phyloP scores from a whole-genome alignment of 2,329 filamentous ascomycete species.

The Fusarium siculi region DNA sequence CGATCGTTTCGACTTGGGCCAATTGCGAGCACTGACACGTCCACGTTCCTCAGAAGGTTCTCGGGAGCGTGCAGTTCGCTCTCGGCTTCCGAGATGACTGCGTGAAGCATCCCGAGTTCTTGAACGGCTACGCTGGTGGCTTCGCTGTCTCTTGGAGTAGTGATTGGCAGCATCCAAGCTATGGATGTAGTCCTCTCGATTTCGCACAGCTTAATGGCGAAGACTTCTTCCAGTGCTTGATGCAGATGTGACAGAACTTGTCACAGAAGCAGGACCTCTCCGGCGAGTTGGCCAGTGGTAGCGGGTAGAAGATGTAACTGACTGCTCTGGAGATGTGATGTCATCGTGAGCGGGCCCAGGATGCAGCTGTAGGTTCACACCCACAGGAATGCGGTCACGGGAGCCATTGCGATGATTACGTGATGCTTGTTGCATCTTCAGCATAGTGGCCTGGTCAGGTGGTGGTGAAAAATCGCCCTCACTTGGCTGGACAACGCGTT shows the following conservation, averaged over 20 bases:
- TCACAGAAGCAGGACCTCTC: conserved; percentile 64
- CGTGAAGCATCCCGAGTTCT: no score
- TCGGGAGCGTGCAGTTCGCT: no score
- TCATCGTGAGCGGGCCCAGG: conserved; percentile 64
- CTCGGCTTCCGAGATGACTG: no score
- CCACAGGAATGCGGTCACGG: conserved; percentile 80
- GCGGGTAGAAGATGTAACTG: conserved; percentile 62
- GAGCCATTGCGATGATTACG: conserved; percentile 74
- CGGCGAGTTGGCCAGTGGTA: conserved; percentile 67
- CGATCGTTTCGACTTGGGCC: no score
- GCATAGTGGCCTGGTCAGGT: conserved; percentile 66
- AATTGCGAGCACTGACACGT: no score
- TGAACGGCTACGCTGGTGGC: no score
- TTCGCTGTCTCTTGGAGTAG: no score
- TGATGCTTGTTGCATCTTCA: conserved; percentile 68
- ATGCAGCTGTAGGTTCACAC: conserved; percentile 73
- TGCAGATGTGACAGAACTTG: conserved; percentile 67
- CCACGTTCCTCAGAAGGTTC: no score
- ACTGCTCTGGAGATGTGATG: conserved; percentile 67
- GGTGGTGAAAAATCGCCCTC: conserved; percentile 69
- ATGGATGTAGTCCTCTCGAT: no score
- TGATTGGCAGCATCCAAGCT: conserved; percentile 82
- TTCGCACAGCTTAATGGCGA: no score
- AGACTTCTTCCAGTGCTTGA: no score
- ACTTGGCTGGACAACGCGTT: conserved; percentile 46